Evolutionary conservation across 2,329 filamentous ascomycete species (phyloP).

Genomic region (Fusarium humuli): DNA sequence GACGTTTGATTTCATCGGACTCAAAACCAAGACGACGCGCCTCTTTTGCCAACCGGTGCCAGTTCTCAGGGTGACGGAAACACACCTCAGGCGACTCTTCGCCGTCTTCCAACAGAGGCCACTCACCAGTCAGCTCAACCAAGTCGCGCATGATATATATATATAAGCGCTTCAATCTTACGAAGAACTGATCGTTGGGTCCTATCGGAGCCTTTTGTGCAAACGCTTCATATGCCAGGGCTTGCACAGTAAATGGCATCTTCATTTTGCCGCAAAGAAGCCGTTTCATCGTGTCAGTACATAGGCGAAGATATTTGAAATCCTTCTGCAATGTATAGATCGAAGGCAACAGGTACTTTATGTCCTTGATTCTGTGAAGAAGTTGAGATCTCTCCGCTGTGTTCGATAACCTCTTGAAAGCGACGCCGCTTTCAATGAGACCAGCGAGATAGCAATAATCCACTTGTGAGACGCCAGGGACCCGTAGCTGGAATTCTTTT

Average conservation of each 20-base stretch:
- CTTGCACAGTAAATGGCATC: background rate
- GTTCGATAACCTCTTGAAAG: constrained; percentile 1
- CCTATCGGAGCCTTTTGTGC: background rate
- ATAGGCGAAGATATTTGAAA: constrained; percentile 18
- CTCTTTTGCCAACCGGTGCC: background rate
- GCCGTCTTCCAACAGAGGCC: constrained; percentile 9
- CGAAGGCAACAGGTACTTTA: constrained; percentile 8
- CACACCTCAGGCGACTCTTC: background rate
- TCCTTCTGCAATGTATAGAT: constrained; percentile 15
- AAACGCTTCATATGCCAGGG: constrained; percentile 2
- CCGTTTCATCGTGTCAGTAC: constrained; percentile 6
- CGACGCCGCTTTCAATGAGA: background rate
- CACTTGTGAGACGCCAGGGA: background rate
- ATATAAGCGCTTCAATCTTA: constrained; percentile 7
- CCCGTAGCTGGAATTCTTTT: background rate
- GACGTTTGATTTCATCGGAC: background rate
- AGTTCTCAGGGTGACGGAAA: background rate
- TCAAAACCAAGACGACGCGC: constrained; percentile 3
- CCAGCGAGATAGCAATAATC: background rate
- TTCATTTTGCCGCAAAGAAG: background rate
- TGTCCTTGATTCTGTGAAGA: background rate
- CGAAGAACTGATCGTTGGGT: background rate
- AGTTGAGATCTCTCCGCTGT: background rate
- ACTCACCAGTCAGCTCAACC: constrained; percentile 9
- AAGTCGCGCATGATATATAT: constrained; percentile 14